Base-by-base conservation (phyloP, 2,329 filamentous ascomycete species). In the Sodiomyces alkalinus region DNA sequence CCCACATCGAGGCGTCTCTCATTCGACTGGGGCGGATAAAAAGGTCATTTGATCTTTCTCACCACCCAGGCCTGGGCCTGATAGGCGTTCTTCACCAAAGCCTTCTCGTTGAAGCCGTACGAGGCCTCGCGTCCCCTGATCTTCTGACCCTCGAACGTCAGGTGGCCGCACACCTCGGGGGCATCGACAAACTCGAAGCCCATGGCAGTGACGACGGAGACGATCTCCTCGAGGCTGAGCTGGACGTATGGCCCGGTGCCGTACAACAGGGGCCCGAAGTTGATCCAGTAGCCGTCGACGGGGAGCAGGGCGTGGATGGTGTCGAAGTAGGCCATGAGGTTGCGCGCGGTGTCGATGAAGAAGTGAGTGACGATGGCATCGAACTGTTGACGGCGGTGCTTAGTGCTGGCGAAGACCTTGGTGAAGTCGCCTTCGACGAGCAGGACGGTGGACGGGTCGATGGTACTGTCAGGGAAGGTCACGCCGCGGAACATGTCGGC, bases 341-440 rank as follows among this genome's bases (percentile, higher is more conserved):
- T 72, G 1, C 64, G 55, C 0, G 68, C 67, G 0, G 67, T 73
- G 39, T 73, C 68, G 36, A 73, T 70, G 45, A 73, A 72, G 46
- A 71, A 73, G 23, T 69, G 57, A 0, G 68, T 70, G 0, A 69
- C 43, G 0, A 73, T 44, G 1, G 57, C 49, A 29, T 72, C 65
- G 41, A 55, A 71, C 4, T 38, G 28, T 1, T 40, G 39, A 0
- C 35, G 27, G 6, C 38, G 27, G 1, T 44, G 21, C 3, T 40
- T 32, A n/a, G n/a, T n/a, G n/a, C n/a, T n/a, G 22, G 27, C 24
- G 34, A 59, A 59, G 3, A 38, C 47, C 1, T 55, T 58, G 0
- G 58, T 64, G 35, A 73, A 73, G 38, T 73, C 68, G 1, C 66
- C 68, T 38, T 73, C 68, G 0, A 67, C 49, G 1, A 68, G 49